Evolutionary conservation across 1,284 basidiomycete species (phyloP).

Genomic region (Ceratobasidium sp.): DNA sequence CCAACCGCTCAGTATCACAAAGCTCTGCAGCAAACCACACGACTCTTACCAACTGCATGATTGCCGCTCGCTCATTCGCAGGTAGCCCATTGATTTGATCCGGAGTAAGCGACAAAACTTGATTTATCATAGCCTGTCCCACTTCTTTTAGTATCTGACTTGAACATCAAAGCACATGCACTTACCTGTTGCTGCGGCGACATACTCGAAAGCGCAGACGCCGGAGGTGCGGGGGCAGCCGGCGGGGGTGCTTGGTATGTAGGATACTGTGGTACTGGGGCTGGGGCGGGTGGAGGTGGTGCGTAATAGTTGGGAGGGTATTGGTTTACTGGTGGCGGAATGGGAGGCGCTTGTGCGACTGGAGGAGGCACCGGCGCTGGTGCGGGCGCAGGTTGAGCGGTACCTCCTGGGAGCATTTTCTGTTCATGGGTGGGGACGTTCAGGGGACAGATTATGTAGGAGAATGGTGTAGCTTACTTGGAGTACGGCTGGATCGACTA

Average conservation of each 20-base stretch:
- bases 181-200: constrained; percentile 54
- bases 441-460: constrained; percentile 8
- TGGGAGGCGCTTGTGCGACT: constrained; percentile 50
- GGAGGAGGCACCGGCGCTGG: constrained; percentile 53
- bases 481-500: constrained; percentile 89
- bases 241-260: constrained; percentile 45
- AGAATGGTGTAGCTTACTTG: constrained; percentile 59
- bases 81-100: constrained; percentile 90
- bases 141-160: not conserved
- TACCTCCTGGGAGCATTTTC: constrained; percentile 67
- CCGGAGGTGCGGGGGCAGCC: constrained; percentile 51
- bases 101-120: constrained; percentile 85
- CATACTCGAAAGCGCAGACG: constrained; percentile 45
- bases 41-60: constrained; percentile 79
- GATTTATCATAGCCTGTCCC: constrained; percentile 78
- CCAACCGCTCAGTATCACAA: not conserved
- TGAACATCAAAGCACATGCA: not conserved
- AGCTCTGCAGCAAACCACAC: not conserved
- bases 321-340: constrained; percentile 51
- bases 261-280: constrained; percentile 44
- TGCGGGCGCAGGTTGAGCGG: constrained; percentile 45
- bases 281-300: constrained; percentile 46
- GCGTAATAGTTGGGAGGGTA: constrained; percentile 48
- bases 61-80: constrained; percentile 83
- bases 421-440: constrained; percentile 49